Percentiles rank a stretch among this genome's conserved stretches.
Evolutionary conservation across 1,284 basidiomycete genomes (phyloP).

Genomic region (Anthracocystis panici-leucophaei): DNA sequence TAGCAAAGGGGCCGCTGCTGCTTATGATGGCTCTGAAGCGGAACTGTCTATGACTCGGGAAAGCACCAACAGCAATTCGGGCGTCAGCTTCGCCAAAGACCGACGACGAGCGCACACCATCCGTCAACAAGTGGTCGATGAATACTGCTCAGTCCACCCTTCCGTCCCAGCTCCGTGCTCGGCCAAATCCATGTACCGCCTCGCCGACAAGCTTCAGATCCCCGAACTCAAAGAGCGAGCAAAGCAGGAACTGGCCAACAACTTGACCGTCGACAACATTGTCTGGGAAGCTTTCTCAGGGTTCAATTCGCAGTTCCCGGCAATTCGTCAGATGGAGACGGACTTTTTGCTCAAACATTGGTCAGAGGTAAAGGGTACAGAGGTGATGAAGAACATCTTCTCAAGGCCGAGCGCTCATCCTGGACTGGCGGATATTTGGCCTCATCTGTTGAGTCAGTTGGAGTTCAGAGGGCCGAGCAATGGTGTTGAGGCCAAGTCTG

Average conservation of each 20-base stretch:
- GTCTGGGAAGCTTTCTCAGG: conserved; percentile 87
- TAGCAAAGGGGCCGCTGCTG: background rate
- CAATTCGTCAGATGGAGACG: conserved; percentile 76
- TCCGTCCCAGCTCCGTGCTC: conserved; percentile 81
- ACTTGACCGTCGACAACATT: conserved; percentile 82
- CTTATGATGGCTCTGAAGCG: conserved; percentile 14
- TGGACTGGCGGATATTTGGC: conserved; percentile 62
- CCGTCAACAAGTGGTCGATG: conserved; percentile 53
- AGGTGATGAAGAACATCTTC: conserved; percentile 82
- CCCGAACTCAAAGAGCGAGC: conserved; percentile 78
- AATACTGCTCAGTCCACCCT: conserved; percentile 67
- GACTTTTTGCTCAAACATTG: conserved; percentile 74
- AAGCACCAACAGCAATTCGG: background rate
- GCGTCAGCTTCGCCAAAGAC: conserved; percentile 27
- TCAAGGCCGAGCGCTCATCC: conserved; percentile 54
- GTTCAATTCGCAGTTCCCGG: conserved; percentile 83
- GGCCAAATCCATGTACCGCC: conserved; percentile 85
- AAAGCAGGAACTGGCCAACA: conserved; percentile 81
- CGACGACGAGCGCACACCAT: conserved; percentile 32
- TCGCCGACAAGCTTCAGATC: conserved; percentile 78
- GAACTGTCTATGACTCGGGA: conserved; percentile 1
- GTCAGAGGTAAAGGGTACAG: conserved; percentile 81
- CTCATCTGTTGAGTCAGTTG: conserved; percentile 54
- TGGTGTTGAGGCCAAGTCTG: conserved; percentile 7
- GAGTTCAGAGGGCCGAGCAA: conserved; percentile 45